Percentiles rank a stretch among this genome's conserved stretches.
Evolutionary conservation across 352 stramenopile genomes (phyloP).

Genomic region (Halophytophthora batemanensis): DNA sequence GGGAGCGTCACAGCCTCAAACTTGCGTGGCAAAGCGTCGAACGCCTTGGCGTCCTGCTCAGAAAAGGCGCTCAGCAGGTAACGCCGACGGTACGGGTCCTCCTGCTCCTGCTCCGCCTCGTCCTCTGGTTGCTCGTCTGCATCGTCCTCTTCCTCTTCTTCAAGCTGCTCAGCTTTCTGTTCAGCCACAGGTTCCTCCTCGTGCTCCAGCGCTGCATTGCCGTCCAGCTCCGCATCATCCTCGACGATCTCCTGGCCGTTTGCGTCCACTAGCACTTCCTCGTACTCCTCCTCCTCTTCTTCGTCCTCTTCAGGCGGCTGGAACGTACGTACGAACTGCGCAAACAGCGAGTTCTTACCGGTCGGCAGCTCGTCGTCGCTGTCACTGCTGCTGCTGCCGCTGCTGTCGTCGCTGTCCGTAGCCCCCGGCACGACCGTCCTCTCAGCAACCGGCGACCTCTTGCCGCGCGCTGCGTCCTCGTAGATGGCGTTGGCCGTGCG

Average conservation of each 20-base stretch:
- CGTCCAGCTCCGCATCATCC: conserved; percentile 33
- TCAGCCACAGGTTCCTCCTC: conserved; percentile 6
- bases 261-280: conserved; percentile 43
- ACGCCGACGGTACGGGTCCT: conserved; percentile 63
- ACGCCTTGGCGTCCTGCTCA: conserved; percentile 39
- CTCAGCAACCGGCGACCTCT: neutral
- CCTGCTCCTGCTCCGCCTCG: conserved; percentile 26
- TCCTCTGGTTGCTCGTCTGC: conserved; percentile 12
- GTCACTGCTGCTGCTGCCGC: conserved; percentile 3
- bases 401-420: conserved; percentile 14
- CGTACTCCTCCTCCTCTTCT: conserved; percentile 35
- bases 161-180: conserved; percentile 12
- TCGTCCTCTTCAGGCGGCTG: conserved; percentile 42
- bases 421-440: neutral
- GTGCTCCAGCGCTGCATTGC: conserved; percentile 10
- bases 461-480: conserved; percentile 12
- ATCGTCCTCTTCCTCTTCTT: conserved; percentile 27
- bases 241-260: conserved; percentile 39
- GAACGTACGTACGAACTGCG: conserved; percentile 72
- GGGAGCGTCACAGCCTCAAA: conserved; percentile 28
- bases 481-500: conserved; percentile 42
- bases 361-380: neutral
- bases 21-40: conserved; percentile 36
- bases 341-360: conserved; percentile 44
- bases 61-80: conserved; percentile 54